Percentiles rank a stretch among this genome's conserved stretches.
These are phyloP conservation scores for Aspergillus incahuasiensis DNA, from an alignment of 495 filamentous ascomycete species.

Conservation along the genomic window DNA sequence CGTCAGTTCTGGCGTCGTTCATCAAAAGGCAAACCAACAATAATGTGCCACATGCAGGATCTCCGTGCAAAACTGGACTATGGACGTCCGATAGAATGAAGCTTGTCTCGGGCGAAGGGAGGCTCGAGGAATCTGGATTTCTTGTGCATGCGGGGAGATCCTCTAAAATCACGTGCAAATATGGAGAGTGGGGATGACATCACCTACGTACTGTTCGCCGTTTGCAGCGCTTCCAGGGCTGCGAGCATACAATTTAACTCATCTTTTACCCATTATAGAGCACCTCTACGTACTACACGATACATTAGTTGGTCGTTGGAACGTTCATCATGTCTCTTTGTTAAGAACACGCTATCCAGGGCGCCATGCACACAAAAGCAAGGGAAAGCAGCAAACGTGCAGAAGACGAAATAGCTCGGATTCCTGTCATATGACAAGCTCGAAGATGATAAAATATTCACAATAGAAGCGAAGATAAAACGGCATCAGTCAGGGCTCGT, in stretches of 20 bases:
- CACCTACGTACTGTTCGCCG: background rate
- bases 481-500: background rate
- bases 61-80: background rate
- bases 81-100: conserved; percentile 5
- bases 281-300: background rate
- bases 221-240: background rate
- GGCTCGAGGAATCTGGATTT: background rate
- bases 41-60: background rate
- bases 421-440: conserved; percentile 17
- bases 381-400: conserved; percentile 10
- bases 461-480: conserved; percentile 28
- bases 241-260: too few species aligned
- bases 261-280: background rate
- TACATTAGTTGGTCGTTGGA: background rate
- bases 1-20: too few species aligned
- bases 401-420: conserved; percentile 16
- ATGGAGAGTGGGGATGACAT: background rate
- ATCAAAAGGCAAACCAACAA: background rate
- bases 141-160: conserved; percentile 13
- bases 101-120: conserved; percentile 44
- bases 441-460: conserved; percentile 36
- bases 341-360: conserved; percentile 18
- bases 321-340: conserved; percentile 12
- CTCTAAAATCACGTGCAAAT: conserved; percentile 14
- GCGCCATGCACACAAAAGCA: conserved; percentile 19